Conservation (phyloP, 2,329 filamentous ascomycete genomes). For the Neocatenulostroma microsporum region DNA sequence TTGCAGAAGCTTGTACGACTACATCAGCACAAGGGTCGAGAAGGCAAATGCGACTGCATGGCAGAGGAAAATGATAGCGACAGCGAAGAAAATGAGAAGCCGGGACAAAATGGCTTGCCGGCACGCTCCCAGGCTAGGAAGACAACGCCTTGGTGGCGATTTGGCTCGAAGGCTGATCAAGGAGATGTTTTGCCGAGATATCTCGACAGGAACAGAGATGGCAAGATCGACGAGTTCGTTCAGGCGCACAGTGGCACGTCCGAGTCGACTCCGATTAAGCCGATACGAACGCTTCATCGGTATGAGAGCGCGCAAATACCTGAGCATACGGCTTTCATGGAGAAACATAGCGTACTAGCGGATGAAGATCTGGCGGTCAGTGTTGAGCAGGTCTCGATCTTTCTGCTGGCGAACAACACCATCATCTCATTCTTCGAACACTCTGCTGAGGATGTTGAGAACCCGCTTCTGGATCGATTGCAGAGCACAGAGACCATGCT, state of each 20-base stretch:
- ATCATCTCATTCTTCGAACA: slow-evolving; percentile 94
- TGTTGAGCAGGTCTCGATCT: slow-evolving; percentile 88
- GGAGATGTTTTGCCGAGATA: slow-evolving; percentile 21
- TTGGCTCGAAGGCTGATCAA: slow-evolving; percentile 6
- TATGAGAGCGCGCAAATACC: slow-evolving; percentile 77
- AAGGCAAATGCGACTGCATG: slow-evolving; percentile 42
- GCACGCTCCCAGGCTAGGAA: no score
- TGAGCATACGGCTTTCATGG: slow-evolving; percentile 82
- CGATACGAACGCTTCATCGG: slow-evolving; percentile 66
- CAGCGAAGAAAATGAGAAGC: slow-evolving; percentile 14
- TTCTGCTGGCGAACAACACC: slow-evolving; percentile 79
- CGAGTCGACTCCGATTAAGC: slow-evolving; percentile 26
- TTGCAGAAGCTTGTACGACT: slow-evolving; percentile 75
- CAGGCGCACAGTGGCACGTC: slow-evolving; percentile 33
- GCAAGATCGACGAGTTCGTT: slow-evolving; percentile 27
- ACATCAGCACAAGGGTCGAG: slow-evolving; percentile 34
- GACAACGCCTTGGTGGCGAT: no score
- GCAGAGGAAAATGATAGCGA: slow-evolving; percentile 25
- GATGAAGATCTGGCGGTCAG: slow-evolving; percentile 66
- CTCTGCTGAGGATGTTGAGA: slow-evolving; percentile 78
- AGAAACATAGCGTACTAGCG: slow-evolving; percentile 68
- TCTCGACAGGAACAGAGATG: slow-evolving; percentile 22
- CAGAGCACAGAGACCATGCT: slow-evolving; percentile 72
- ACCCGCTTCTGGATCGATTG: slow-evolving; percentile 72
- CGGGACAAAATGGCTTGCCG: no score